Conservation (phyloP, 23 red algal genomes). For the Gracilaria domingensis region DNA sequence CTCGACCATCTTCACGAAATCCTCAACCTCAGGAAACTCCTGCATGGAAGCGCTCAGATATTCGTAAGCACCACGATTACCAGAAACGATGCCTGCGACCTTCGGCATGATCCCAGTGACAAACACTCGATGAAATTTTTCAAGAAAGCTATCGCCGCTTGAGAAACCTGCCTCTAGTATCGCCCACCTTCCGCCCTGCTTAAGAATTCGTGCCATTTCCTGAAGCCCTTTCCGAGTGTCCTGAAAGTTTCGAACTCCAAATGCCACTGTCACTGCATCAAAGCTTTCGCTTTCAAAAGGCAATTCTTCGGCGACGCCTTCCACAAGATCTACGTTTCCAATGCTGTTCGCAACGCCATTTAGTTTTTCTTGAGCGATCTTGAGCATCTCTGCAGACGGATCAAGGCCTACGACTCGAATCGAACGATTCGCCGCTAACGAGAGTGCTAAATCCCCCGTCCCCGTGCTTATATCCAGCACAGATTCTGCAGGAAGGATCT, state of each 20-base stretch:
- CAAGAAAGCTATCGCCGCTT: not conserved
- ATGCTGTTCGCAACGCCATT: not conserved
- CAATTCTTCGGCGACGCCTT: constrained; percentile 73
- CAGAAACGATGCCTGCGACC: constrained; percentile 63
- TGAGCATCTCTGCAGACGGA: constrained; percentile 86
- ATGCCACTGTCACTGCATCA: constrained; percentile 76
- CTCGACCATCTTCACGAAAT: constrained; percentile 56
- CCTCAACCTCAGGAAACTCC: constrained; percentile 50
- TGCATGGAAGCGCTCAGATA: constrained; percentile 72
- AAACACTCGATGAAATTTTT: constrained; percentile 52
- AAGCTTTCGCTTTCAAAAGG: constrained; percentile 74
- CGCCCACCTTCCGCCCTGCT: constrained; percentile 34
- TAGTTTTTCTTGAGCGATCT: constrained; percentile 1
- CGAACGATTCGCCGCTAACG: constrained; percentile 48
- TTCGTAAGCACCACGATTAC: constrained; percentile 38
- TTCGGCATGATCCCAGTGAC: constrained; percentile 65
- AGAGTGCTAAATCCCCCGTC: constrained; percentile 86
- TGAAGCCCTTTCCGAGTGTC: constrained; percentile 68
- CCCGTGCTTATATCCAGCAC: constrained; percentile 92
- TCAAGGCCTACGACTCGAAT: constrained; percentile 76
- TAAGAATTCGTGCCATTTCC: constrained; percentile 85
- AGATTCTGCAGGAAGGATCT: constrained; percentile 35
- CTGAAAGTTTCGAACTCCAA: constrained; percentile 96
- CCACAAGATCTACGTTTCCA: constrained; percentile 18
- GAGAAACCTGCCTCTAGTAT: constrained; percentile 79